A percentile compares a stretch with the other conserved stretches of the same genome.
Evolutionary conservation across 78 protist genomes (phyloP).

Genomic region (Cavenderia fasciculata): DNA sequence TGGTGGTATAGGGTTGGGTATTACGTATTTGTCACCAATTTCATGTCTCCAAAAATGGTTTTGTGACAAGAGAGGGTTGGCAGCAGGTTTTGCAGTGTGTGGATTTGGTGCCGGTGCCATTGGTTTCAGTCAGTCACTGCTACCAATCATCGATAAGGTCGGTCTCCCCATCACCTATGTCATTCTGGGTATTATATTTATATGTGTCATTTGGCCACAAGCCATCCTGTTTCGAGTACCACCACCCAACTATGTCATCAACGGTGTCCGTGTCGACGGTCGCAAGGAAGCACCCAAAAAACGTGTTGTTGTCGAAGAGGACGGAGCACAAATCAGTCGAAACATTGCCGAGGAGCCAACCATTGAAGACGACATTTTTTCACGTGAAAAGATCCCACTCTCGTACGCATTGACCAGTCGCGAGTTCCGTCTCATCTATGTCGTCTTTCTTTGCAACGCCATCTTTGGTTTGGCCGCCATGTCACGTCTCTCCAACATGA

Average conservation of each 20-base stretch:
- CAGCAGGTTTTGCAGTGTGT: constrained; percentile 82
- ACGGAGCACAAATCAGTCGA: constrained; percentile 14
- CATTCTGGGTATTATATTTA: constrained; percentile 39
- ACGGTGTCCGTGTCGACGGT: not conserved
- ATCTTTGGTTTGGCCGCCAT: constrained; percentile 68
- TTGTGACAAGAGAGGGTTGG: constrained; percentile 74
- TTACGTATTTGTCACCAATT: constrained; percentile 79
- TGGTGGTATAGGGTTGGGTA: constrained; percentile 79
- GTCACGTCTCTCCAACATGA: constrained; percentile 56
- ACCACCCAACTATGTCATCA: constrained; percentile 40
- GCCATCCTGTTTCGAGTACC: constrained; percentile 69
- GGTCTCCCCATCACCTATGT: constrained; percentile 50
- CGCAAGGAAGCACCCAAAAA: not conserved
- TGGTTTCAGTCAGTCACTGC: not conserved
- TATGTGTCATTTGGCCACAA: not conserved
- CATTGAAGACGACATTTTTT: no score
- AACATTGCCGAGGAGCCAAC: no score
- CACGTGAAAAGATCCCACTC: not conserved
- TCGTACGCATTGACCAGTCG: not conserved
- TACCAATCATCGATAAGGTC: constrained; percentile 35
- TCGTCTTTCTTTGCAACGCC: constrained; percentile 34
- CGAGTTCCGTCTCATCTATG: constrained; percentile 59
- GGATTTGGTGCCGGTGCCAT: constrained; percentile 85
- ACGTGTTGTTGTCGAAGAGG: not conserved
- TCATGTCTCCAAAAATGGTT: constrained; percentile 86